phyloP scores from a whole-genome alignment of 768 basidiomycete species.

The Sistotremastrum niveocremeum region DNA sequence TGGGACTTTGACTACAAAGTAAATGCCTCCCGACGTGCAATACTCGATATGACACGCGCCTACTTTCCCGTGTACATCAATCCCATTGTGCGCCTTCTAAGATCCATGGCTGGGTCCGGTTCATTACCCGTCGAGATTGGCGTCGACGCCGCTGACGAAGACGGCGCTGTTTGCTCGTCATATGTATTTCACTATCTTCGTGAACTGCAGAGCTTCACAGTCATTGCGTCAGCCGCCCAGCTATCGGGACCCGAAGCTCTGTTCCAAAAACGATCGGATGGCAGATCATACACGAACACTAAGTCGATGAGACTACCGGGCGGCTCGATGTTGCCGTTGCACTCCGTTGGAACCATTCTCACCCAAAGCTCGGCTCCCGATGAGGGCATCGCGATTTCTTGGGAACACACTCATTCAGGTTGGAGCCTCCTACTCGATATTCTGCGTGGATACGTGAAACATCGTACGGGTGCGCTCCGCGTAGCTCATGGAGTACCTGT shows the following conservation, averaged over 20 bases:
- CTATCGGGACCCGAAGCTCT: conserved; percentile 57
- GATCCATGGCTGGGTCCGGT: conserved; percentile 64
- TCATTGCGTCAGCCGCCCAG: conserved; percentile 48
- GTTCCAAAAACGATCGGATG: conserved; percentile 47
- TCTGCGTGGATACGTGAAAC: conserved; percentile 60
- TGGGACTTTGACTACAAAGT: conserved; percentile 70
- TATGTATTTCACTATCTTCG: conserved; percentile 70
- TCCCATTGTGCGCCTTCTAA: conserved; percentile 56
- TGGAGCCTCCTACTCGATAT: conserved; percentile 82
- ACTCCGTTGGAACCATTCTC: conserved; percentile 55
- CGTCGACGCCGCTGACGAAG: conserved; percentile 26
- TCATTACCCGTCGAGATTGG: conserved; percentile 34
- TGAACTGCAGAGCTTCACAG: conserved; percentile 58
- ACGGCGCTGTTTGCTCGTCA: conserved; percentile 45
- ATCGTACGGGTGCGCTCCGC: conserved; percentile 41
- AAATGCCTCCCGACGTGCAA: conserved; percentile 54
- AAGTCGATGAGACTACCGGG: conserved; percentile 64
- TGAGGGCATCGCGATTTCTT: conserved; percentile 54
- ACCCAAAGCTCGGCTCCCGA: conserved; percentile 35
- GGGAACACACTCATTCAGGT: conserved; percentile 73
- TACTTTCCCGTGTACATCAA: conserved; percentile 73
- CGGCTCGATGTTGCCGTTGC: conserved; percentile 53
- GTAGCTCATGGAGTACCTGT: conserved; percentile 29
- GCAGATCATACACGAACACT: conserved; percentile 49
- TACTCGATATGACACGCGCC: conserved; percentile 70